Percentiles rank a stretch among this genome's conserved stretches.
These are phyloP conservation scores for Fusarium pilosicola DNA, from an alignment of 2,329 filamentous ascomycete genomes.

Conservation along the genomic window DNA sequence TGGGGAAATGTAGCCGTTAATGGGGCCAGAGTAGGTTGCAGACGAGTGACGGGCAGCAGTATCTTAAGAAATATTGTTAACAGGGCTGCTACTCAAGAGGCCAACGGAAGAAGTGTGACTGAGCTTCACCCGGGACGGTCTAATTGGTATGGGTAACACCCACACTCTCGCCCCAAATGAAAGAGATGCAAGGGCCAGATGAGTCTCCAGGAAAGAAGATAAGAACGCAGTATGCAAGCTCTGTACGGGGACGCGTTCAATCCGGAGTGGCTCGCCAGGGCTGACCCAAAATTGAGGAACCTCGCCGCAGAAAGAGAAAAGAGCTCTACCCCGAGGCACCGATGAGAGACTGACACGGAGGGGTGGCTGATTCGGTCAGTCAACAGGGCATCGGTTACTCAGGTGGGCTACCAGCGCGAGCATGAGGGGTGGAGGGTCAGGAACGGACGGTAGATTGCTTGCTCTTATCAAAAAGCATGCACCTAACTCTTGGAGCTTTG, in stretches of 20 bases:
- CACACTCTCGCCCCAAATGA: background rate
- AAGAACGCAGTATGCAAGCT: constrained; percentile 13
- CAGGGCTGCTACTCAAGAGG: constrained; percentile 3
- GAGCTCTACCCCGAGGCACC: constrained; percentile 10
- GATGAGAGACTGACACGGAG: constrained; percentile 5
- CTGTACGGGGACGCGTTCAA: constrained; percentile 6
- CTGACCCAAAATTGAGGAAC: constrained; percentile 15
- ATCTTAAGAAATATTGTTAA: constrained; percentile 18
- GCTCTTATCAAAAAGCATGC: background rate
- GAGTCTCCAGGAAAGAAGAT: constrained; percentile 8
- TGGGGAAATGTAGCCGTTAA: background rate
- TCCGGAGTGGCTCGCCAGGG: constrained; percentile 27
- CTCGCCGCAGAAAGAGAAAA: background rate
- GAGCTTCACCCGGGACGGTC: background rate
- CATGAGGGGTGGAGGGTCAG: constrained; percentile 2
- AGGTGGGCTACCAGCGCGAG: constrained; percentile 20
- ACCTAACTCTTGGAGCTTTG: background rate
- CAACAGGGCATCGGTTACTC: constrained; percentile 1
- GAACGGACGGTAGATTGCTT: background rate
- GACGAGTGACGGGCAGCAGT: constrained; percentile 4
- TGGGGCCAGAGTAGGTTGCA: background rate
- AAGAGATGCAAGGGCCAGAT: constrained; percentile 23
- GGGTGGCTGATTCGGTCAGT: constrained; percentile 12
- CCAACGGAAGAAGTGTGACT: background rate
- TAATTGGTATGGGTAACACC: constrained; percentile 11